Evolutionary conservation across 352 stramenopile species (phyloP).

Genomic region (Pythium guiyangense): DNA sequence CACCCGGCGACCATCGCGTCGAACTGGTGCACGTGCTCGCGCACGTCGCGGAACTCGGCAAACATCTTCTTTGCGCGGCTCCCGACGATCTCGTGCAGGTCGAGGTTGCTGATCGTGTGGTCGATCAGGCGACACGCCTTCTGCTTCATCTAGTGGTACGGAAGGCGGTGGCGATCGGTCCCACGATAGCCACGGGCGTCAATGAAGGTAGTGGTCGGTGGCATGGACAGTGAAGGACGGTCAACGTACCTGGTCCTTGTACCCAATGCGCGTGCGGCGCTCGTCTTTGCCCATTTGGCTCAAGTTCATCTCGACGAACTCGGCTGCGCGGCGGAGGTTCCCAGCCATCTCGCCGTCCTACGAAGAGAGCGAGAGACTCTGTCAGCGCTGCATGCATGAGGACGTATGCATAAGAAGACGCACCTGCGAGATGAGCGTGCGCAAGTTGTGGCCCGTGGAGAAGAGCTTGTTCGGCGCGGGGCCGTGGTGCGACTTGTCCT

Average conservation of each 20-base stretch:
- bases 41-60: conserved; percentile 94
- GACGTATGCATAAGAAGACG: neutral
- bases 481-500: conserved; percentile 96
- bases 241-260: conserved; percentile 93
- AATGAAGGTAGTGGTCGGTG: conserved; percentile 14
- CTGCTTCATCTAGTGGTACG: conserved; percentile 85
- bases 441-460: conserved; percentile 93
- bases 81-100: conserved; percentile 94
- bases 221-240: conserved; percentile 67
- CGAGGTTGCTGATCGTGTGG: conserved; percentile 93
- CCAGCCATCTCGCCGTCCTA: conserved; percentile 86
- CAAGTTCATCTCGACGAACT: conserved; percentile 96
- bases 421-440: conserved; percentile 91
- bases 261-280: conserved; percentile 92
- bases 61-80: conserved; percentile 95
- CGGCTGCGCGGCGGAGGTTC: conserved; percentile 73
- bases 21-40: conserved; percentile 94
- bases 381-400: neutral
- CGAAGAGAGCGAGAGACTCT: neutral
- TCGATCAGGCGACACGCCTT: conserved; percentile 85
- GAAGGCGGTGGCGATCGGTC: neutral
- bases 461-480: conserved; percentile 94
- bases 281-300: conserved; percentile 97
- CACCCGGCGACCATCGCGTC: conserved; percentile 89
- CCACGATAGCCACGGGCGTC: neutral